Evolutionary conservation across 2,329 filamentous ascomycete species (phyloP).

Genomic region (Dryadomyces quercus-mongolicae): DNA sequence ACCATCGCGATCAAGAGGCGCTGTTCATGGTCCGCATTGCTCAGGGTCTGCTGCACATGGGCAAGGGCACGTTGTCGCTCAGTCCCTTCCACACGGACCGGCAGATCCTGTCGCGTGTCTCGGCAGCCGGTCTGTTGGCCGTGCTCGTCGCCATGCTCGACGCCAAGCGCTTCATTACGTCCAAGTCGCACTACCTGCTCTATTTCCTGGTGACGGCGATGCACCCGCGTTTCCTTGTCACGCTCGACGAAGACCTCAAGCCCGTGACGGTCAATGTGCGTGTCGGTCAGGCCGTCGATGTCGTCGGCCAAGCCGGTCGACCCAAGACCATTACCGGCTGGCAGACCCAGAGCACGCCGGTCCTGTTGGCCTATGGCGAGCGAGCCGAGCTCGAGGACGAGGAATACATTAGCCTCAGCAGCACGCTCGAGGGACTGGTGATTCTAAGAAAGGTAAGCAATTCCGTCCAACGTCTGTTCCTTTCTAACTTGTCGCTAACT

Average conservation of each 20-base stretch:
- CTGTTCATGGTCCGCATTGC: conserved; percentile 99
- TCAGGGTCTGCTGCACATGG: conserved; percentile 95
- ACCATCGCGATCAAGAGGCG: conserved; percentile 90
- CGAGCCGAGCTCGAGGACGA: conserved; percentile 95
- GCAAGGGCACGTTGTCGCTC: conserved; percentile 90
- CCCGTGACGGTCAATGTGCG: conserved; percentile 92
- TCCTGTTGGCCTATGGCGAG: conserved; percentile 87
- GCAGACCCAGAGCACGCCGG: conserved; percentile 99
- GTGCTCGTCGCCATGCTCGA: conserved; percentile 92
- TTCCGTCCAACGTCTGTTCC: too few species aligned
- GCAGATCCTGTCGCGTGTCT: conserved; percentile 84
- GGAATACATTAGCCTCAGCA: conserved; percentile 86
- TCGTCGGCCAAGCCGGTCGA: conserved; percentile 90
- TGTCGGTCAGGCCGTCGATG: conserved; percentile 94
- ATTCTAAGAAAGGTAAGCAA: conserved; percentile 89
- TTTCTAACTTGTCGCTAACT: not conserved
- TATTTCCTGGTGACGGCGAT: conserved; percentile 97
- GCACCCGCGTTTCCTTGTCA: conserved; percentile 92
- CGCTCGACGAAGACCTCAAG: conserved; percentile 86
- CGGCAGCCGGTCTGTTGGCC: conserved; percentile 77
- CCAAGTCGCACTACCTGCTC: conserved; percentile 73
- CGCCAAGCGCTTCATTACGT: conserved; percentile 69
- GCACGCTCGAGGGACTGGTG: conserved; percentile 84
- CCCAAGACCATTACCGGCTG: conserved; percentile 99
- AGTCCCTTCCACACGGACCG: conserved; percentile 99